Conservation (phyloP, 495 filamentous ascomycete genomes). For the Hyphodiscus hymeniophilus region DNA sequence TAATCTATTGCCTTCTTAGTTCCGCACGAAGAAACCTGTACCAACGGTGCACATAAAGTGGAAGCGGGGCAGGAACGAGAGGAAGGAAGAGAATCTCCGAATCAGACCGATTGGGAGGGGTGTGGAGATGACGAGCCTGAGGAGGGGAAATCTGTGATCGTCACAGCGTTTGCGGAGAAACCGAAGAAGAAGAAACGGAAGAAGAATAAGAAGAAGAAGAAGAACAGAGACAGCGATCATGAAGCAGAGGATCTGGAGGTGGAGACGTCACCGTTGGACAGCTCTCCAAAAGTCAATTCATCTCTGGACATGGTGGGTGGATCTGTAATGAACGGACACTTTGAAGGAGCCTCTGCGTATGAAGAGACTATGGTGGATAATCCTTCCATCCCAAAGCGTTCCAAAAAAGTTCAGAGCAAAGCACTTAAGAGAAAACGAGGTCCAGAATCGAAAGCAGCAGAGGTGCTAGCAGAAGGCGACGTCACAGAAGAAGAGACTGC, state of each 20-base stretch:
- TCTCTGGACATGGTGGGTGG: too few species aligned
- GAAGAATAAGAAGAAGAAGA: neutral
- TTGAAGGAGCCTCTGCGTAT: neutral
- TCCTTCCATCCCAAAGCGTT: neutral
- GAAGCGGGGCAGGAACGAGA: neutral
- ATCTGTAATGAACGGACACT: neutral
- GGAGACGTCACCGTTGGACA: neutral
- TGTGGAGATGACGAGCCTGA: neutral
- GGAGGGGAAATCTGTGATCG: neutral
- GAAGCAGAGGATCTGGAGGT: neutral
- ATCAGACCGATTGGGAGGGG: neutral
- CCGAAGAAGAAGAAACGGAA: slow-evolving; percentile 4
- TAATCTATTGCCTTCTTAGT: too few species aligned
- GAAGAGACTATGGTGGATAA: neutral
- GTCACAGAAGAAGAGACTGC: too few species aligned
- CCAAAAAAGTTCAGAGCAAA: neutral
- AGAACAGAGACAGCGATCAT: neutral
- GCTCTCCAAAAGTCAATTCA: too few species aligned
- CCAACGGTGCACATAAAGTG: neutral
- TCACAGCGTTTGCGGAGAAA: neutral
- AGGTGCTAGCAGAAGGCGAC: too few species aligned
- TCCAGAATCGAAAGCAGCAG: too few species aligned
- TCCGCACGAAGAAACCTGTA: too few species aligned
- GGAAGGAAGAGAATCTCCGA: neutral
- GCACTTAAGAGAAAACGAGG: too few species aligned